These are phyloP conservation scores for Pythium utonaiense DNA, from an alignment of 352 stramenopile species.

Conservation along the genomic window DNA sequence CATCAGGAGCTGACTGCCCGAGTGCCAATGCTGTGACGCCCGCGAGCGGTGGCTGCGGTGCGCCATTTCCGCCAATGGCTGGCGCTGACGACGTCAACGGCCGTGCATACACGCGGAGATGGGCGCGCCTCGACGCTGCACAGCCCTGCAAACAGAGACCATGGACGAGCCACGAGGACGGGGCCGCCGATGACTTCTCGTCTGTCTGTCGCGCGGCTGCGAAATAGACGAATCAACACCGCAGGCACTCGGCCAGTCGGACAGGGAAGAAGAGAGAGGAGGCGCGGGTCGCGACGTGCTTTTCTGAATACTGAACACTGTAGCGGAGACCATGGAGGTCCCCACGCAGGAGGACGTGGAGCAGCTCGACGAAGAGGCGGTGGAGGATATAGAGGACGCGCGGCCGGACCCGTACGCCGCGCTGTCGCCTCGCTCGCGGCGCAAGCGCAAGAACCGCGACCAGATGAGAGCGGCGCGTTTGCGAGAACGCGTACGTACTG, in stretches of 20 bases:
- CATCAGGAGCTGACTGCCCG: neutral
- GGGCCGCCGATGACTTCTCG: neutral
- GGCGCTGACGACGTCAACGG: neutral
- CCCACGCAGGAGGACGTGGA: neutral
- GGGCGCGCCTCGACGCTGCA: neutral
- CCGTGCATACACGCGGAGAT: neutral
- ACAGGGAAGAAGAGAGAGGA: no score
- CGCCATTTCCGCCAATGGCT: neutral
- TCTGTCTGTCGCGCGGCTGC: no score
- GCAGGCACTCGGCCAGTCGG: neutral
- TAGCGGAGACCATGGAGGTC: neutral
- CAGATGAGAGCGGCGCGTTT: conserved; percentile 48
- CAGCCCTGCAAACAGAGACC: neutral
- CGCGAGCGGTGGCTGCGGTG: no score
- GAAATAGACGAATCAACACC: neutral
- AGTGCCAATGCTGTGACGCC: no score
- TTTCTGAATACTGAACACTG: no score
- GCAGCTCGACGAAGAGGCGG: neutral
- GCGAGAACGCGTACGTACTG: conserved; percentile 36
- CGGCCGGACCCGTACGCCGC: conserved; percentile 12
- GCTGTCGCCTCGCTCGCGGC: conserved; percentile 42
- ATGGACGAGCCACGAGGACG: conserved; percentile 4
- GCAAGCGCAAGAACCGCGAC: conserved; percentile 49
- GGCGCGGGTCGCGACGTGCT: no score
- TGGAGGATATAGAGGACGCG: neutral